Base-by-base conservation (phyloP, 192 early-diverging fungal species). In the Podila verticillata region DNA sequence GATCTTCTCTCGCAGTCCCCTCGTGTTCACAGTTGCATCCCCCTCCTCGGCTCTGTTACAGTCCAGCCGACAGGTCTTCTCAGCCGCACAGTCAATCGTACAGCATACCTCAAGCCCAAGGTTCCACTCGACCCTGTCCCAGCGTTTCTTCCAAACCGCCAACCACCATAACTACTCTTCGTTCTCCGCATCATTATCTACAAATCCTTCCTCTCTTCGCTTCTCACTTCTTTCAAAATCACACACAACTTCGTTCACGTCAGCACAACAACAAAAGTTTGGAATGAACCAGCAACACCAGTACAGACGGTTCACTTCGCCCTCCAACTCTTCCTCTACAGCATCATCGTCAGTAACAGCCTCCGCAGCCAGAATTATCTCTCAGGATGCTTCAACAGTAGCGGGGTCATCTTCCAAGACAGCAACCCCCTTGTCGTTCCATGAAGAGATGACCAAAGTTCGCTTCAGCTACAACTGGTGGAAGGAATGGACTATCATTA, bases 401-500 rank as follows among this genome's bases (percentile, higher is more conserved):
- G 20, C 66, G 48, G 31, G 29, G 7, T 24, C 57, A n/a, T 20
- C 74, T 6, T 0, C 61, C 17, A 69, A 51, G 35, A 34, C 51
- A 54, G 51, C 24, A 54, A 26, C 47, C 0, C 74, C 74, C 19
- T 31, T 77, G 30, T 51, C 74, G 29, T 77, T 77, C 19, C 74
- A 77, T 62, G 74, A 77, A 44, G 74, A 77, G n/a, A 77, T 77
- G 74, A 77, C 74, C 31, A 69, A 65, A 34, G 74, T 70, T 24
- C 68, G 74, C 2, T 77, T 77, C 58, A 77, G 74, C 32, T 77
- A 59, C 48, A 77, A 70, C 57, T 77, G 74, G 74, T 77, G 74
- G 74, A 77, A 77, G 48, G 74, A 77, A 24, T 77, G 74, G 74
- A 61, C 67, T 4, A 77, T 77, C 22, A 66, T 77, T 57, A 77